Percentiles rank a stretch among this genome's conserved stretches.
phyloP scores from a whole-genome alignment of 2,329 filamentous ascomycete species.

The Lachnellula cervina region DNA sequence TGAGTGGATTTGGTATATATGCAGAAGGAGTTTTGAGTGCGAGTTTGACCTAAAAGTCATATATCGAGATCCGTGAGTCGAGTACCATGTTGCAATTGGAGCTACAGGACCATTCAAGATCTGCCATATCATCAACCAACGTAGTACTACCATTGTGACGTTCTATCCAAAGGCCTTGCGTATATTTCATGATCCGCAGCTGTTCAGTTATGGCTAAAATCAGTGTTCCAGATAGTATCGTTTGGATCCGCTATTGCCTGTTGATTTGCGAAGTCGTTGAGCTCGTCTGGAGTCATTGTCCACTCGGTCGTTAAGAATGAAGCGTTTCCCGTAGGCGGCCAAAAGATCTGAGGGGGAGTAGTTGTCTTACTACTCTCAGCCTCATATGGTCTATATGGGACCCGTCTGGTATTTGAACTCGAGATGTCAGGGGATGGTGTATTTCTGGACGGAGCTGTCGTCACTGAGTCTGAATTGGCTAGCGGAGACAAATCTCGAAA shows the following conservation, averaged over 20 bases:
- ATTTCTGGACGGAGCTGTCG: not conserved
- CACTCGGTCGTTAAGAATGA: not conserved
- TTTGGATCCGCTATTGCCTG: not conserved
- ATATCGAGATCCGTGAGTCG: too few species aligned
- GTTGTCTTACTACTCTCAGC: not conserved
- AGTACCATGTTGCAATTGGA: too few species aligned
- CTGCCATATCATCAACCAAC: not conserved
- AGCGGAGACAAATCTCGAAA: too few species aligned
- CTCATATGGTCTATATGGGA: constrained; percentile 10
- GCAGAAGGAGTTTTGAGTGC: too few species aligned
- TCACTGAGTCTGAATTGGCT: not conserved
- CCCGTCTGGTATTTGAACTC: constrained; percentile 7
- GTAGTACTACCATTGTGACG: not conserved
- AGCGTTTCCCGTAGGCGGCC: not conserved
- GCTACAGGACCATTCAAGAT: too few species aligned
- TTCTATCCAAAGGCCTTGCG: not conserved
- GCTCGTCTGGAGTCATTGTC: not conserved
- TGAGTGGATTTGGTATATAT: too few species aligned
- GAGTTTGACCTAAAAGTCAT: too few species aligned
- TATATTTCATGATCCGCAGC: not conserved
- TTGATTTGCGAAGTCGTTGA: not conserved
- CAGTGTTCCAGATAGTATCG: not conserved
- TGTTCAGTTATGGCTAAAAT: not conserved
- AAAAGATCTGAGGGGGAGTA: not conserved
- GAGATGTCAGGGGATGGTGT: constrained; percentile 10